phyloP scores from a whole-genome alignment of 108 stramenopile genomes.

The Licmophora abbreviata region DNA sequence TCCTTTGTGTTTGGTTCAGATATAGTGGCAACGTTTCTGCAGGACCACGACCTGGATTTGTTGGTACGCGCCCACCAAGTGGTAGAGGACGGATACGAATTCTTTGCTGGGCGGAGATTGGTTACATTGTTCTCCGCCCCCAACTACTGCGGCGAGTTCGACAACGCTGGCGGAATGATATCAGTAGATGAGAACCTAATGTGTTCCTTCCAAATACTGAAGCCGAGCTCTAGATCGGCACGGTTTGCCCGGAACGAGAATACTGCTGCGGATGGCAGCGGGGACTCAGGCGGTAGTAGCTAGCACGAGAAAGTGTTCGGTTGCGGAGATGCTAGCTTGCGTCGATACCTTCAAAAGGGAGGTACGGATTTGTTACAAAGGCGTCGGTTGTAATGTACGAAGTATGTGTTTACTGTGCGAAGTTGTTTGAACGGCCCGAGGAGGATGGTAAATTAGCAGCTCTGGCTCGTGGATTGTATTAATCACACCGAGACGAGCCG shows the following conservation, averaged over 20 bases:
- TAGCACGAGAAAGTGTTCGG: too few species aligned
- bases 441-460: too few species aligned
- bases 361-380: too few species aligned
- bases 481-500: too few species aligned
- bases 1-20: conserved; percentile 84
- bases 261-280: not conserved
- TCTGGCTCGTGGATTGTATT: too few species aligned
- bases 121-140: conserved; percentile 72
- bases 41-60: conserved; percentile 36
- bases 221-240: conserved; percentile 15
- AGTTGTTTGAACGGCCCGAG: too few species aligned
- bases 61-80: conserved; percentile 95
- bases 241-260: not conserved
- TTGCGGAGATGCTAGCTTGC: too few species aligned
- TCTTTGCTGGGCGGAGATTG: conserved; percentile 73
- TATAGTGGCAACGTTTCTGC: conserved; percentile 18
- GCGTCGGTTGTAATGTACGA: too few species aligned
- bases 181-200: conserved; percentile 25
- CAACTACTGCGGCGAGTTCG: conserved; percentile 47
- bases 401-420: too few species aligned
- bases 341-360: too few species aligned
- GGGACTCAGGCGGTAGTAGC: too few species aligned
- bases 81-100: conserved; percentile 95
- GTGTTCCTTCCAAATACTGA: conserved; percentile 27
- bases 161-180: conserved; percentile 42